These are phyloP conservation scores for Populus hybrid DNA, from an alignment of 441 rosid genomes.

Conservation along the genomic window DNA sequence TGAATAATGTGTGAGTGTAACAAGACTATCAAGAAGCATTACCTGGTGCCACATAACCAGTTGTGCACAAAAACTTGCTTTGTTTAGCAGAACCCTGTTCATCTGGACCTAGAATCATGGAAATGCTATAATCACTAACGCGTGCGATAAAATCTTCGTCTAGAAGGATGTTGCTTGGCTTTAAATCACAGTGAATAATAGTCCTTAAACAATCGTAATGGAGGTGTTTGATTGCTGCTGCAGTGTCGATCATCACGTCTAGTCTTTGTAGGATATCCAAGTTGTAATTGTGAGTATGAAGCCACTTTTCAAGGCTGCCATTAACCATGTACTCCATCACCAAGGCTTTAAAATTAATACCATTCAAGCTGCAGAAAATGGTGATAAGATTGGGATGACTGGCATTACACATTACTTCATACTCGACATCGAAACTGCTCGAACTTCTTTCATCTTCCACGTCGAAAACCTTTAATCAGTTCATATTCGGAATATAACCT, in stretches of 20 bases:
- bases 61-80: background rate
- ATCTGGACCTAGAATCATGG: background rate
- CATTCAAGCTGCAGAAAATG: background rate
- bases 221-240: slow-evolving; percentile 7
- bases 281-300: slow-evolving; percentile 1
- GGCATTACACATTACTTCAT: background rate
- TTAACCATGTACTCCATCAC: slow-evolving; percentile 20
- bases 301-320: slow-evolving; percentile 19
- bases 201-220: background rate
- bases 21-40: background rate
- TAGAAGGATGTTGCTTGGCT: slow-evolving; percentile 15
- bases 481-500: no score
- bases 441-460: background rate
- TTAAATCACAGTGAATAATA: slow-evolving; percentile 17
- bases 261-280: slow-evolving; percentile 15
- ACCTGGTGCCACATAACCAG: slow-evolving; percentile 23
- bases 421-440: slow-evolving; percentile 3
- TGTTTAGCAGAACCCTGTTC: background rate
- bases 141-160: slow-evolving; percentile 14
- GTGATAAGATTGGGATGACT: slow-evolving; percentile 1
- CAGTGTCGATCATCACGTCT: slow-evolving; percentile 8
- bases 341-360: slow-evolving; percentile 1
- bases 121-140: slow-evolving; percentile 3
- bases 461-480: background rate
- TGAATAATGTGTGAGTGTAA: no score